phyloP scores from a whole-genome alignment of 1,284 basidiomycete species.

The Ganoderma lucidum region DNA sequence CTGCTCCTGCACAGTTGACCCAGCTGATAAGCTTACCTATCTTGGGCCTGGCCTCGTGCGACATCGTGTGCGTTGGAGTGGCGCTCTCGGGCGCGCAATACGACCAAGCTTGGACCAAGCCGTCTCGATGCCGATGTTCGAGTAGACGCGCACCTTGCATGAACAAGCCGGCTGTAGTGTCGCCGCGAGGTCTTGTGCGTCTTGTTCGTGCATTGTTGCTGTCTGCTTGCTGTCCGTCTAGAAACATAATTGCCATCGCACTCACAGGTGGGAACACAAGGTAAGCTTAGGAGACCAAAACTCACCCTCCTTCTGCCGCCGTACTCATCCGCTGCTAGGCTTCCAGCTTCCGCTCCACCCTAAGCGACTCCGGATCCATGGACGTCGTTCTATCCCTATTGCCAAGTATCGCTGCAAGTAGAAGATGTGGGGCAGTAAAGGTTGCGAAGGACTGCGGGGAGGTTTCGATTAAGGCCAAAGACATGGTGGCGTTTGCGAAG shows the following conservation, averaged over 20 bases:
- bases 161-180: not conserved
- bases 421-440: slow-evolving; percentile 8
- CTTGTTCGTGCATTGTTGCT: not conserved
- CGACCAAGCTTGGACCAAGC: not conserved
- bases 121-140: not conserved
- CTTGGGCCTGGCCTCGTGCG: not conserved
- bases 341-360: not conserved
- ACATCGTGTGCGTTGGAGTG: not conserved
- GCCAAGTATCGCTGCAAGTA: slow-evolving; percentile 5
- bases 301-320: not conserved
- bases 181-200: not conserved
- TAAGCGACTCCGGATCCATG: not conserved
- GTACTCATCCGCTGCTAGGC: not conserved
- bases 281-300: not conserved
- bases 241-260: not conserved
- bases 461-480: slow-evolving; percentile 17
- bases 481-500: slow-evolving; percentile 17
- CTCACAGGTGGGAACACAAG: not conserved
- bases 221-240: not conserved
- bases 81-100: not conserved
- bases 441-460: not conserved
- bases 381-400: not conserved
- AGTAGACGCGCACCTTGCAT: not conserved
- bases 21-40: slow-evolving; percentile 1
- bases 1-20: not conserved